These are phyloP conservation scores for Guadua angustifolia DNA, from an alignment of 176 grass and related monocot genomes.

Conservation along the genomic window DNA sequence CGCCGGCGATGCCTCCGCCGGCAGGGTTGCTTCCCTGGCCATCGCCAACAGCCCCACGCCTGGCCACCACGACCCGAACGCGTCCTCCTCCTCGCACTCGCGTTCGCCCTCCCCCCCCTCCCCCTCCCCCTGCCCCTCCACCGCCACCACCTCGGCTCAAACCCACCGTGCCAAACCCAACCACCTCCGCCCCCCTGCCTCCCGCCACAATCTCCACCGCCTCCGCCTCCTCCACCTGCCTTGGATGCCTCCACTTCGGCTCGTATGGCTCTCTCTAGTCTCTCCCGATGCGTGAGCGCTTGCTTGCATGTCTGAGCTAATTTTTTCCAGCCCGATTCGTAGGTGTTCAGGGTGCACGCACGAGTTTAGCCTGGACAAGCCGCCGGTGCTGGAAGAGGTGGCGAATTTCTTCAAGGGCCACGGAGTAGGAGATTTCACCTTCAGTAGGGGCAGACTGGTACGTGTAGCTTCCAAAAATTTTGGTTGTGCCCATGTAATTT, in stretches of 20 bases:
- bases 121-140: slow-evolving; percentile 33
- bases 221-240: slow-evolving; percentile 42
- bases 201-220: background rate
- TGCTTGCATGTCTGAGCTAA: background rate
- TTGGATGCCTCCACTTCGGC: slow-evolving; percentile 81
- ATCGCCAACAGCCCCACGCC: slow-evolving; percentile 39
- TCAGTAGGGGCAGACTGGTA: slow-evolving; percentile 79
- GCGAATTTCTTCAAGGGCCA: slow-evolving; percentile 63
- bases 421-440: slow-evolving; percentile 76
- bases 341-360: slow-evolving; percentile 87
- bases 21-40: slow-evolving; percentile 46
- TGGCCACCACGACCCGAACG: slow-evolving; percentile 21
- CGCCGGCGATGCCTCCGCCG: slow-evolving; percentile 51
- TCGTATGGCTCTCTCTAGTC: slow-evolving; percentile 48
- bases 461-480: slow-evolving; percentile 12
- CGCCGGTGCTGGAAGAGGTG: slow-evolving; percentile 70
- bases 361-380: slow-evolving; percentile 75
- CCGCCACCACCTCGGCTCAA: slow-evolving; percentile 45
- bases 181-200: background rate
- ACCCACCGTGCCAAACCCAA: slow-evolving; percentile 31
- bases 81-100: slow-evolving; percentile 43
- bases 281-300: background rate
- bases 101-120: slow-evolving; percentile 39
- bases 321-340: slow-evolving; percentile 5
- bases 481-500: background rate